phyloP scores from a whole-genome alignment of 768 basidiomycete species.

The Suillus weaverae region DNA sequence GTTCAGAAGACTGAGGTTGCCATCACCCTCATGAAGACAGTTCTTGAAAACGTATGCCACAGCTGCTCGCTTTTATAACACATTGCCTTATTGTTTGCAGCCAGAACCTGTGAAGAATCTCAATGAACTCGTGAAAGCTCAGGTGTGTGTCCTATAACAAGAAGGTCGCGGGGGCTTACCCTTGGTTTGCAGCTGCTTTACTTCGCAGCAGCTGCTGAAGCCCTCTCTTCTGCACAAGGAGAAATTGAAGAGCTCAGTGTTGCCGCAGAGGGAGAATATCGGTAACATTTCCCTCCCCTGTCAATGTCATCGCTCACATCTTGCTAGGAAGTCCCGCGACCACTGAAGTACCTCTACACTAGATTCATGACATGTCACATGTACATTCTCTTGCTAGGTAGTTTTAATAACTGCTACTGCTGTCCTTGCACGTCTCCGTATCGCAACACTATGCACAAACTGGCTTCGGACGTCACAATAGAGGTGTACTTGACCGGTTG shows the following conservation, averaged over 20 bases:
- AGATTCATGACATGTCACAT: conserved; percentile 6
- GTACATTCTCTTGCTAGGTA: neutral
- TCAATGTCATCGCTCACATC: neutral
- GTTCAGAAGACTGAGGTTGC: conserved; percentile 98
- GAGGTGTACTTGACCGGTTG: neutral
- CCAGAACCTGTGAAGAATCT: conserved; percentile 96
- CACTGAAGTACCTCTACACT: conserved; percentile 62
- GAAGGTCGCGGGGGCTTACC: neutral
- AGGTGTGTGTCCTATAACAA: conserved; percentile 41
- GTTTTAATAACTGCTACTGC: neutral
- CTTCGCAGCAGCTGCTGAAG: conserved; percentile 76
- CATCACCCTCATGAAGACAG: conserved; percentile 96
- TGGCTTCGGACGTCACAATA: neutral
- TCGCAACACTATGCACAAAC: neutral
- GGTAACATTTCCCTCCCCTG: conserved; percentile 43
- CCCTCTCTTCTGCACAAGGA: conserved; percentile 78
- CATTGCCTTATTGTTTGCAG: conserved; percentile 39
- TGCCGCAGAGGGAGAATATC: conserved; percentile 93
- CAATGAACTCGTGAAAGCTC: conserved; percentile 89
- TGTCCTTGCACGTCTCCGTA: neutral
- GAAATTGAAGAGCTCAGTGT: conserved; percentile 93
- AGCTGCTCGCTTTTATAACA: neutral
- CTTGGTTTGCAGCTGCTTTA: conserved; percentile 54
- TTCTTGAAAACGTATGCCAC: conserved; percentile 88
- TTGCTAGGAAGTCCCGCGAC: conserved; percentile 80